These are phyloP conservation scores for Colletotrichum chlorophyti DNA, from an alignment of 2,329 filamentous ascomycete species.

Conservation along the genomic window DNA sequence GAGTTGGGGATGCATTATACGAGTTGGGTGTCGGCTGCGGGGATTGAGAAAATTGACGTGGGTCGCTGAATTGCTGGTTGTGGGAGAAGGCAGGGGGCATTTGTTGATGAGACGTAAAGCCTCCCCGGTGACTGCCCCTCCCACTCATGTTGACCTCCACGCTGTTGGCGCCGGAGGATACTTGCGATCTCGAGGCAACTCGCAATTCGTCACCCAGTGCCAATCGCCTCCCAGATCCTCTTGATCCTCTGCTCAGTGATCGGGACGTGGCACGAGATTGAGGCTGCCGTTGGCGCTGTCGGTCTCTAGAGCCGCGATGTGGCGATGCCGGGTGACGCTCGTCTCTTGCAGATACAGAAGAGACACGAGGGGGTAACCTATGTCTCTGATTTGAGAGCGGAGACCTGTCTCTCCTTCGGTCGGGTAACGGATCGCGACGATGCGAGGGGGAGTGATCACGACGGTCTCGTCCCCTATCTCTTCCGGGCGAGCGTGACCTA, in stretches of 20 bases:
- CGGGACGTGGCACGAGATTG: conserved; percentile 21
- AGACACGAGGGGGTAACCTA: conserved; percentile 5
- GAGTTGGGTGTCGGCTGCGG: conserved; percentile 62
- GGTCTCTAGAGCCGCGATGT: conserved; percentile 17
- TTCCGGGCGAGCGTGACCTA: conserved; percentile 25
- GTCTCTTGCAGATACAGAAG: conserved; percentile 8
- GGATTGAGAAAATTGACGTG: conserved; percentile 61
- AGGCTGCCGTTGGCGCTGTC: conserved; percentile 3
- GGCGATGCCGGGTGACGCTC: conserved; percentile 18
- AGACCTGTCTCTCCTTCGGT: conserved; percentile 18
- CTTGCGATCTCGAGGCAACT: conserved; percentile 23
- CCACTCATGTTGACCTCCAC: conserved; percentile 43
- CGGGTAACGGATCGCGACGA: conserved; percentile 17
- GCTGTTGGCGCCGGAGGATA: conserved; percentile 42
- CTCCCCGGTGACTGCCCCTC: conserved; percentile 39
- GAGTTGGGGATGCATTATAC: conserved; percentile 63
- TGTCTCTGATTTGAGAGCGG: conserved; percentile 15
- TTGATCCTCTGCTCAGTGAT: conserved; percentile 28
- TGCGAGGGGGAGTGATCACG: conserved; percentile 11
- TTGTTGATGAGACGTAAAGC: conserved; percentile 38
- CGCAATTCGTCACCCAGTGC: conserved; percentile 20
- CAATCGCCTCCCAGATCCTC: conserved; percentile 19
- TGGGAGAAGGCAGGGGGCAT: conserved; percentile 43
- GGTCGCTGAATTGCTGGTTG: conserved; percentile 40
- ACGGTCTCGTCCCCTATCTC: conserved; percentile 9